Evolutionary conservation across 805 yeast genomes (phyloP).

Genomic region (Saccharomyces kudriavzevii): DNA sequence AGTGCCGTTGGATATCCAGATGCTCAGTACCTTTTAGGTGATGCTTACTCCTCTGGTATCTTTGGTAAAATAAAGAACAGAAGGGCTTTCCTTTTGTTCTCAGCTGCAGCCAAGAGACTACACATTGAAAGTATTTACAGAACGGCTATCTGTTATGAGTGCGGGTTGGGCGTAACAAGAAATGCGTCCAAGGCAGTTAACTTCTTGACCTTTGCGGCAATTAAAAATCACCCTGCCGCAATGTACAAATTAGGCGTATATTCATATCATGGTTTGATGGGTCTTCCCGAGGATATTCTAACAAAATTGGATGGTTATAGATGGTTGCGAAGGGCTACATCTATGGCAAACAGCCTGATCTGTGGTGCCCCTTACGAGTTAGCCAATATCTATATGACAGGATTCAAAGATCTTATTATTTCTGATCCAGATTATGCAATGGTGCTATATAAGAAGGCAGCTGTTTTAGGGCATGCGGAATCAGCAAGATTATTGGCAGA

Average conservation of each 20-base stretch:
- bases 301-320: conserved; percentile 77
- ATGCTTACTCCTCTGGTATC: conserved; percentile 75
- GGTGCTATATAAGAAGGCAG: conserved; percentile 79
- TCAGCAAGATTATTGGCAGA: conserved; percentile 75
- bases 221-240: conserved; percentile 86
- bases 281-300: conserved; percentile 53
- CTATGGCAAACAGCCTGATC: conserved; percentile 67
- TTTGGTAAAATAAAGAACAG: conserved; percentile 67
- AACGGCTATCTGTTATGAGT: conserved; percentile 81
- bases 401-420: conserved; percentile 80
- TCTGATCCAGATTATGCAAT: conserved; percentile 78
- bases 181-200: conserved; percentile 80
- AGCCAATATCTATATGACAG: conserved; percentile 76
- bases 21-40: conserved; percentile 83
- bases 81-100: conserved; percentile 68
- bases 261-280: conserved; percentile 75
- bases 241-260: conserved; percentile 86
- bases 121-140: conserved; percentile 85
- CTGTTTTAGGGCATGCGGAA: conserved; percentile 75
- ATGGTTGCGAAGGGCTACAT: conserved; percentile 81
- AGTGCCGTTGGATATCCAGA: conserved; percentile 73
- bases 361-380: conserved; percentile 87
- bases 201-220: conserved; percentile 72
- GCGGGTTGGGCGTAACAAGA: conserved; percentile 82
- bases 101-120: conserved; percentile 82